phyloP scores from a whole-genome alignment of 768 basidiomycete species.

The Mrakia frigida region DNA sequence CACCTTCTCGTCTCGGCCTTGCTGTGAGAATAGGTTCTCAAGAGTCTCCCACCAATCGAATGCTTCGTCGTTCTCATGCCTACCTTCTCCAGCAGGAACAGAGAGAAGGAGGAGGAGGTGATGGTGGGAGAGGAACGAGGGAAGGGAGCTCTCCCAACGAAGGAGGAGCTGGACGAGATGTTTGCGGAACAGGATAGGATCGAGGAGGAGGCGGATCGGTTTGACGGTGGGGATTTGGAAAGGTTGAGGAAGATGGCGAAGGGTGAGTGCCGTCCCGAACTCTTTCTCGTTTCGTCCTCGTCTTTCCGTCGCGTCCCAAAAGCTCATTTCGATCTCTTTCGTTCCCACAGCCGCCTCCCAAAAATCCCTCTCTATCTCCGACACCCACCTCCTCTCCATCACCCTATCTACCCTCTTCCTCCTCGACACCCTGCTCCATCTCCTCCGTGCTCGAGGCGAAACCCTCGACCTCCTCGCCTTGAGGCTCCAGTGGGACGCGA shows the following conservation, averaged over 20 bases:
- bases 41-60: slow-evolving; percentile 10
- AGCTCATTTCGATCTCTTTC: background rate
- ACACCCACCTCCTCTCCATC: slow-evolving; percentile 29
- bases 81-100: too few relatives aligned
- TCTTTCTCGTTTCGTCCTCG: too few relatives aligned
- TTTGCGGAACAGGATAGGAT: slow-evolving; percentile 28
- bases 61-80: slow-evolving; percentile 19
- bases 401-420: slow-evolving; percentile 31
- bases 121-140: background rate
- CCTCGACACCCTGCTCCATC: slow-evolving; percentile 31
- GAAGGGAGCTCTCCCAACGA: background rate
- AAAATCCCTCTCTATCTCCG: slow-evolving; percentile 23
- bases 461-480: slow-evolving; percentile 30
- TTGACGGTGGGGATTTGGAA: slow-evolving; percentile 26
- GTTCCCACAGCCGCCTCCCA: slow-evolving; percentile 26
- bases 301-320: background rate
- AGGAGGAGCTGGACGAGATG: slow-evolving; percentile 23
- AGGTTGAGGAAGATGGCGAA: slow-evolving; percentile 32
- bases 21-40: background rate
- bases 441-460: slow-evolving; percentile 27
- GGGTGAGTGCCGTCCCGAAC: background rate
- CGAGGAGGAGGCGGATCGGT: slow-evolving; percentile 29
- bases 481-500: slow-evolving; percentile 29
- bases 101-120: background rate
- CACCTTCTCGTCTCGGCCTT: background rate